A percentile compares a stretch with the other conserved stretches of the same genome.
Conservation (phyloP, 805 yeast species). For the Maudiozyma turicensis region DNA sequence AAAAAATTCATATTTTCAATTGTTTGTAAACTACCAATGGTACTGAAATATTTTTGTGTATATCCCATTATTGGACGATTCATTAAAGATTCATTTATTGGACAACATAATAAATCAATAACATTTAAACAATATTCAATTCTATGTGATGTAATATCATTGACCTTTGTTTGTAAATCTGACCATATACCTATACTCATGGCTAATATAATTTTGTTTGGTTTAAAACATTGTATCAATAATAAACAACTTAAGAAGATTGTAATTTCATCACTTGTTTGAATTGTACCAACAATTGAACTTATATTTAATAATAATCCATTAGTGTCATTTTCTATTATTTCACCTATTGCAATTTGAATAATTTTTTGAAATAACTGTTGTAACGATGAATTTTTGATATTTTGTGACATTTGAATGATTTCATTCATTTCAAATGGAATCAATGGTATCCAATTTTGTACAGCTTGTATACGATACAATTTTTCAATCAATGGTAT, state of each 20-base stretch:
- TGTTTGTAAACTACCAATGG: background rate
- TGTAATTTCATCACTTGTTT: background rate
- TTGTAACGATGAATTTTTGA: background rate
- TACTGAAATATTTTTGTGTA: background rate
- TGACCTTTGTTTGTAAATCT: background rate
- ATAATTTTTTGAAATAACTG: background rate
- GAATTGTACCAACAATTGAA: background rate
- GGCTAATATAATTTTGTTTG: background rate
- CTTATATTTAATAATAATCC: background rate
- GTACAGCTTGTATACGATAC: constrained; percentile 34
- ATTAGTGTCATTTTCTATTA: background rate
- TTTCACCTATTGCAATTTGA: background rate
- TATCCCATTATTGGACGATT: background rate
- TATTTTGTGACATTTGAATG: background rate
- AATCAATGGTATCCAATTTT: constrained; percentile 22
- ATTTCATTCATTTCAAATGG: constrained; percentile 22
- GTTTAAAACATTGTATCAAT: background rate
- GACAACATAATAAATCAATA: background rate
- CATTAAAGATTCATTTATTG: background rate
- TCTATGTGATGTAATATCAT: background rate
- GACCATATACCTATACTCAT: constrained; percentile 1
- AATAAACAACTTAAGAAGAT: background rate
- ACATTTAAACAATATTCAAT: background rate
- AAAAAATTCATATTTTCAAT: background rate
- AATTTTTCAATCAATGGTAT: constrained; percentile 31